These are phyloP conservation scores for Diaporthe ampelina DNA, from an alignment of 2,329 filamentous ascomycete genomes.

Conservation along the genomic window DNA sequence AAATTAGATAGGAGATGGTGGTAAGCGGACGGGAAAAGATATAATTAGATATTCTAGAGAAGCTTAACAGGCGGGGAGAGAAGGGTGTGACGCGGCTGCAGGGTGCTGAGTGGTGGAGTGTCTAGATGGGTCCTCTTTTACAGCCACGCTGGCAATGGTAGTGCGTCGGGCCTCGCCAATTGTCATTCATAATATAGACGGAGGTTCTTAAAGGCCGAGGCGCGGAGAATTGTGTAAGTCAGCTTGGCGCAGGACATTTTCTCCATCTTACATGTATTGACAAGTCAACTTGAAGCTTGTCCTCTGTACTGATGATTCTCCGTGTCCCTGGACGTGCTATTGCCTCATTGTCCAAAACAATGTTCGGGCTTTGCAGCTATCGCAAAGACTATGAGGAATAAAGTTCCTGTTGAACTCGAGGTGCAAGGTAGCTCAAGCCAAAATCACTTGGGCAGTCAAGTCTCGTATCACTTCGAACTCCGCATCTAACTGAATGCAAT, in stretches of 20 bases:
- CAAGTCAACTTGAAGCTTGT: background rate
- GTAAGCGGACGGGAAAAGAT: background rate
- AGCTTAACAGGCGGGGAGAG: background rate
- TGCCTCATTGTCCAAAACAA: accelerated
- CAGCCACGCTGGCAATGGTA: background rate
- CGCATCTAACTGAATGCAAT: too few species aligned
- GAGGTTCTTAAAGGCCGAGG: background rate
- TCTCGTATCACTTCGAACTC: too few species aligned
- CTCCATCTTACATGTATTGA: background rate
- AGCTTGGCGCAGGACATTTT: background rate
- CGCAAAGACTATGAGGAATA: background rate
- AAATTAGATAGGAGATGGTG: background rate
- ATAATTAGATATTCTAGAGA: background rate
- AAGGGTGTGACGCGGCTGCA: background rate
- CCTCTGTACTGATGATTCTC: background rate
- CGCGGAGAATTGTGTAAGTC: background rate
- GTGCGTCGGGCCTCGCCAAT: background rate
- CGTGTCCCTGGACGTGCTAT: too few species aligned
- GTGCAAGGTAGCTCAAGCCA: too few species aligned
- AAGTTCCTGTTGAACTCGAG: background rate
- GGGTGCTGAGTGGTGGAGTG: background rate
- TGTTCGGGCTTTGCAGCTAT: background rate
- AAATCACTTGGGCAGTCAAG: too few species aligned
- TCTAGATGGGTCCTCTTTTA: background rate
- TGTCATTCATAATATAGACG: background rate